These are phyloP conservation scores for Candida maesae DNA, from an alignment of 805 yeast genomes.

Conservation along the genomic window DNA sequence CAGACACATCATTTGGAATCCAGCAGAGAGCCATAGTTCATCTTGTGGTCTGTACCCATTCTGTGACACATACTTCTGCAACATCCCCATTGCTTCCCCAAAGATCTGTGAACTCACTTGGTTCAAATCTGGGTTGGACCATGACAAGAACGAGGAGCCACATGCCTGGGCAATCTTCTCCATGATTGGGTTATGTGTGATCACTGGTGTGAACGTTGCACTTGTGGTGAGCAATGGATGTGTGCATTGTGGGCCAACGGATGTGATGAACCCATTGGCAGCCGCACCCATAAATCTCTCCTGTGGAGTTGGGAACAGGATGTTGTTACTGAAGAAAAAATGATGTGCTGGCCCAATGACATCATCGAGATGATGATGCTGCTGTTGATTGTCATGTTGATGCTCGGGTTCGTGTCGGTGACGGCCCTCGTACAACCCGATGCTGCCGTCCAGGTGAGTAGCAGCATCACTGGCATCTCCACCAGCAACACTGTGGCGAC, in stretches of 20 bases:
- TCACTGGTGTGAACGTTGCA: constrained; percentile 37
- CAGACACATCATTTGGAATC: constrained; percentile 36
- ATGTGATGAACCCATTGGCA: constrained; percentile 37
- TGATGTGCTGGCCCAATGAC: too few species aligned
- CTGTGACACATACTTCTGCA: constrained; percentile 6
- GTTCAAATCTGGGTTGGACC: constrained; percentile 28
- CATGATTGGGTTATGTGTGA: constrained; percentile 28
- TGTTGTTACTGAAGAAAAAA: neutral
- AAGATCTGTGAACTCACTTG: constrained; percentile 24
- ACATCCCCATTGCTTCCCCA: constrained; percentile 22
- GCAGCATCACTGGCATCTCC: too few species aligned
- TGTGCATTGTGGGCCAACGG: constrained; percentile 40
- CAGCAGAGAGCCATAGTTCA: constrained; percentile 39
- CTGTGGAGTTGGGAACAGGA: neutral
- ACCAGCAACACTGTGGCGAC: neutral
- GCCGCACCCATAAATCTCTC: constrained; percentile 27
- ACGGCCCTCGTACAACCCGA: too few species aligned
- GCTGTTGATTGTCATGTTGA: neutral
- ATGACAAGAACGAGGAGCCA: constrained; percentile 38
- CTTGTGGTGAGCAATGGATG: constrained; percentile 38
- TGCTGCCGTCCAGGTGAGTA: too few species aligned
- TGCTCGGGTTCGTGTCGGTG: neutral
- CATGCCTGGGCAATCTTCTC: constrained; percentile 37
- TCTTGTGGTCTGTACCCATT: constrained; percentile 3
- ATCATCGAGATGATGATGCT: too few species aligned